A percentile compares a stretch with the other conserved stretches of the same genome.
Evolutionary conservation across 1,284 basidiomycete genomes (phyloP).

Genomic region (Cryptococcus hybrid): DNA sequence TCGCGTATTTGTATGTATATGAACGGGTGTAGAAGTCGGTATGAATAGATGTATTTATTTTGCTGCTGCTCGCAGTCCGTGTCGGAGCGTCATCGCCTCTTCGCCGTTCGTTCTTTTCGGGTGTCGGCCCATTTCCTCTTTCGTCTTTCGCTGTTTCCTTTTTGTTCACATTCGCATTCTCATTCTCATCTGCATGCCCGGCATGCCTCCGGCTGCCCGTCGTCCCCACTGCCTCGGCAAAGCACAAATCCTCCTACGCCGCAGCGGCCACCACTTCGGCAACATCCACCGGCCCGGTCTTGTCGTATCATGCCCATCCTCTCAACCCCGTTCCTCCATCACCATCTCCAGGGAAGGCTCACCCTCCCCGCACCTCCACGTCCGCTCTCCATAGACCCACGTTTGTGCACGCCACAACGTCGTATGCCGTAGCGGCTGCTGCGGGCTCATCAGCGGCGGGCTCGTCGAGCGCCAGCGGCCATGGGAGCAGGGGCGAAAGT

Average conservation of each 20-base stretch:
- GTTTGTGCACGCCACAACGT: constrained; percentile 19
- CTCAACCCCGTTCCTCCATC: neutral
- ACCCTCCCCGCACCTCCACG: neutral
- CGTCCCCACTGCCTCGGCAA: neutral
- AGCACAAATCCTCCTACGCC: too few species aligned
- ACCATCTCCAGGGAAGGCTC: neutral
- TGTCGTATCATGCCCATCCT: neutral
- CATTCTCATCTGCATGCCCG: neutral
- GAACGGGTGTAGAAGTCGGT: constrained; percentile 54
- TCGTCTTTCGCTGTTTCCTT: neutral
- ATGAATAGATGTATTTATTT: too few species aligned
- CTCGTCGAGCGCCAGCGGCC: neutral
- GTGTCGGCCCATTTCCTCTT: neutral
- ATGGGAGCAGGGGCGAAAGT: neutral
- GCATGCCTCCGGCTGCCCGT: neutral
- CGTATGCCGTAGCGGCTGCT: neutral
- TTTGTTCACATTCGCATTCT: too few species aligned
- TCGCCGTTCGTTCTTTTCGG: too few species aligned
- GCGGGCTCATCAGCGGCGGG: neutral
- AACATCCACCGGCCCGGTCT: neutral
- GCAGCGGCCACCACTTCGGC: neutral
- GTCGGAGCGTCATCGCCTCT: too few species aligned
- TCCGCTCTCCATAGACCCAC: constrained; percentile 15
- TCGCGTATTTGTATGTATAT: constrained; percentile 88
- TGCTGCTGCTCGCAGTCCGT: too few species aligned